These are phyloP conservation scores for Cubamyces sp. DNA, from an alignment of 768 basidiomycete species.

Conservation along the genomic window DNA sequence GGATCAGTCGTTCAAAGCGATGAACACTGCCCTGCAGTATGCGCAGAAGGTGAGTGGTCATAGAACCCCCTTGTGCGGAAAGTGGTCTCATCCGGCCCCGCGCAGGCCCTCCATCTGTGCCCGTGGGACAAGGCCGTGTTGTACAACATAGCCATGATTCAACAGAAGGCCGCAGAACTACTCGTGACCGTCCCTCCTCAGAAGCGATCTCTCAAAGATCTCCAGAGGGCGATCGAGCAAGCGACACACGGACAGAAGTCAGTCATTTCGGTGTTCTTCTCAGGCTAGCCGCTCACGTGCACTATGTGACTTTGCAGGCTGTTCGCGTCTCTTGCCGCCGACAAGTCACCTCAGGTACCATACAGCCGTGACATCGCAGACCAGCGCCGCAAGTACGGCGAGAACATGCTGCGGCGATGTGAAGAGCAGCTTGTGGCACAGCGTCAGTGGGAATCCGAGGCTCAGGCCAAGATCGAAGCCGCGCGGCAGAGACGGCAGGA, in stretches of 20 bases:
- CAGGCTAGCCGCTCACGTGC: neutral
- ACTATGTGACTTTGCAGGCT: conserved; percentile 48
- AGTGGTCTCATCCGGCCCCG: neutral
- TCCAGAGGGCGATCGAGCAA: conserved; percentile 77
- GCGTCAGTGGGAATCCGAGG: conserved; percentile 70
- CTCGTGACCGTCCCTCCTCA: conserved; percentile 71
- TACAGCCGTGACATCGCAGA: conserved; percentile 89
- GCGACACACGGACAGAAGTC: conserved; percentile 88
- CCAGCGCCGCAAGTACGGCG: conserved; percentile 88
- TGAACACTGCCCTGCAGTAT: conserved; percentile 84
- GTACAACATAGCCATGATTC: conserved; percentile 98
- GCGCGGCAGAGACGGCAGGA: conserved; percentile 81
- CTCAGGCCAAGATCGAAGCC: conserved; percentile 70
- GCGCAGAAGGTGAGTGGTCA: conserved; percentile 66
- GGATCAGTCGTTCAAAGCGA: conserved; percentile 80
- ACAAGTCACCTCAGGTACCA: conserved; percentile 68
- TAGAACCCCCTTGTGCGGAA: neutral
- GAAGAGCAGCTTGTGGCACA: conserved; percentile 81
- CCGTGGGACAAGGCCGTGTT: conserved; percentile 88
- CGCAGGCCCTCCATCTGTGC: conserved; percentile 80
- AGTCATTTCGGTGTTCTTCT: conserved; percentile 26
- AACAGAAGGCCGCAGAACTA: conserved; percentile 94
- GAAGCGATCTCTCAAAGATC: conserved; percentile 81
- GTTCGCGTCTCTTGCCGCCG: conserved; percentile 82
- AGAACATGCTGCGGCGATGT: conserved; percentile 78